A percentile compares a stretch with the other conserved stretches of the same genome.
Evolutionary conservation across 1,284 basidiomycete genomes (phyloP).

Genomic region (Porodaedalea pini): DNA sequence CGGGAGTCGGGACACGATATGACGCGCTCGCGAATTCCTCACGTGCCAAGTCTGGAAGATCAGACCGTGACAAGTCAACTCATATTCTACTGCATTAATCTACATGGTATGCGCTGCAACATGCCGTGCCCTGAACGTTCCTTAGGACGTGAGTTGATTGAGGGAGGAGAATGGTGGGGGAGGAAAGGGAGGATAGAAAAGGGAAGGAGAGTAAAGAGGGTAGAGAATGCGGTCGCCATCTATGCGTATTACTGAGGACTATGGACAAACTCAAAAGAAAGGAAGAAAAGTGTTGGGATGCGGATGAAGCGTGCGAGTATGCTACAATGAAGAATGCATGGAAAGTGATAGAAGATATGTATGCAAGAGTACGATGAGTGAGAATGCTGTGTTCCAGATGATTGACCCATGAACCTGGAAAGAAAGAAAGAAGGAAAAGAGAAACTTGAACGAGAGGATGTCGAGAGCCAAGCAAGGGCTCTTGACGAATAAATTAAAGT

Average conservation of each 20-base stretch:
- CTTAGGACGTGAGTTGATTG: not conserved
- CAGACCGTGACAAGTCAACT: too few species aligned
- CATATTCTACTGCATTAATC: not conserved
- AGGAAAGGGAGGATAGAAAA: not conserved
- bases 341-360: not conserved
- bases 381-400: conserved; percentile 3
- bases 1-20: too few species aligned
- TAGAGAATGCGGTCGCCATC: not conserved
- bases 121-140: not conserved
- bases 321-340: not conserved
- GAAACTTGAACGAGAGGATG: not conserved
- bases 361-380: conserved; percentile 1
- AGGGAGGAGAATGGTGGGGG: not conserved
- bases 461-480: not conserved
- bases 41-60: not conserved
- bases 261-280: too few species aligned
- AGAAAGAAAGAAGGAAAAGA: not conserved
- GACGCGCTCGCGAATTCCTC: not conserved
- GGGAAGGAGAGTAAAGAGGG: not conserved
- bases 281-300: not conserved
- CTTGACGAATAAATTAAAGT: not conserved
- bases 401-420: not conserved
- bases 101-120: conserved; percentile 8
- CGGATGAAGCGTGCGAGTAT: too few species aligned
- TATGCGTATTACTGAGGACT: not conserved